Evolutionary conservation across 129 eudicot species (phyloP).

Genomic region (Flaveria ramosissima): DNA sequence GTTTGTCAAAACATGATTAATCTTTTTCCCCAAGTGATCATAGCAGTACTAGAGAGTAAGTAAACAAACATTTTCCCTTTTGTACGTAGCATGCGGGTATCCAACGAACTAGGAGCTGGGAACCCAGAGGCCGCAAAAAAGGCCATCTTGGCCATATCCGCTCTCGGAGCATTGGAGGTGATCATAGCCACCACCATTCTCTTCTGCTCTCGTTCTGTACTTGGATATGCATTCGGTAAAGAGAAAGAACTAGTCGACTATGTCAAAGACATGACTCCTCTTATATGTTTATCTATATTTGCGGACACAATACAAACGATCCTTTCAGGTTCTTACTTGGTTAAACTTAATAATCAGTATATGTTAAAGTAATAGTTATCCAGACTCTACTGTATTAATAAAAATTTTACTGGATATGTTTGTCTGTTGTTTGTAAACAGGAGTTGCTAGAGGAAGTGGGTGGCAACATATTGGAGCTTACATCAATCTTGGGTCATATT

Average conservation of each 20-base stretch:
- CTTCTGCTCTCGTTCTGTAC: conserved; percentile 32
- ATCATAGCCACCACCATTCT: conserved; percentile 29
- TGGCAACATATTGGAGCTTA: conserved; percentile 71
- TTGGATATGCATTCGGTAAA: conserved; percentile 37
- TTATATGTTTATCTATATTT: conserved; percentile 40
- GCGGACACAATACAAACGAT: conserved; percentile 38
- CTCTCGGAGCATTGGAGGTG: conserved; percentile 36
- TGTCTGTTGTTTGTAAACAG: conserved; percentile 24
- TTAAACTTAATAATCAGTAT: neutral
- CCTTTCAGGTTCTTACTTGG: conserved; percentile 32
- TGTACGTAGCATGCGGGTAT: conserved; percentile 40
- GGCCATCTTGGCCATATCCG: conserved; percentile 15
- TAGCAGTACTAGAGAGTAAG: neutral
- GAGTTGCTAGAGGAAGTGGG: conserved; percentile 69
- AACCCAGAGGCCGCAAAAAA: conserved; percentile 38
- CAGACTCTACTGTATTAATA: neutral
- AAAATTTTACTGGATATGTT: neutral
- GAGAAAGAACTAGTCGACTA: conserved; percentile 36
- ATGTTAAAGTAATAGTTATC: neutral
- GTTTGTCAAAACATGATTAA: conserved; percentile 21
- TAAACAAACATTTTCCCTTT: neutral
- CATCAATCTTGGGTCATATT: conserved; percentile 62
- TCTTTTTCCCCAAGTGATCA: neutral
- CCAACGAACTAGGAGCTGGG: conserved; percentile 45
- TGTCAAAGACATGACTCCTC: conserved; percentile 33